Evolutionary conservation across 73 alveolate genomes (phyloP), one percentile per base, ranked within the genome.

Genomic region (Urostyla sp.): DNA sequence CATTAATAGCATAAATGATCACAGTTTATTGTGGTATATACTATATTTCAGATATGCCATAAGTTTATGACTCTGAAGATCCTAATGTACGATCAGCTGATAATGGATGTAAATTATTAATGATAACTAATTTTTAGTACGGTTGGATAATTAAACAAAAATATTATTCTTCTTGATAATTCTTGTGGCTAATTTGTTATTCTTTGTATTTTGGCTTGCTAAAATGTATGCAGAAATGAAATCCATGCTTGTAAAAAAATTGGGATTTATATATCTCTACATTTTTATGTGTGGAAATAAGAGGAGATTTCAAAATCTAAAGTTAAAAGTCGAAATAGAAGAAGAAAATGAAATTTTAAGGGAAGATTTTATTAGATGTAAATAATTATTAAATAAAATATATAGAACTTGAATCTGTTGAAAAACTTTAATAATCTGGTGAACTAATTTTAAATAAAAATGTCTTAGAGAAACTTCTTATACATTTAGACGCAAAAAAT

Each of bases 11-110:
- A 2, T 55, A 43, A 6, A 55, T 55, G 16, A 43, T 55, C 4
- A 55, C 72, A 55, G 30, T 55, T 24, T 55, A 26, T 46, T 55
- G 90, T 18, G 94, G 94, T 4, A 20, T 85, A 13, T 85, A 58
- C 30, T 85, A 49, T 44, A 55, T 87, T 0, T 27, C 87, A 3
- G 94, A 79, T 31, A 63, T 31, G 2, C n/a, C 54, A 21, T 15
- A 40, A 18, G 46, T 40, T n/a, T 28, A 27, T 3, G 80, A 66
- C 20, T 13, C 61, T 2, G 80, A 53, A 26, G 75, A 58, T 31
- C 21, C 54, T 13, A 21, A 21, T 10, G 20, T 44, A 3, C 34
- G 38, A 30, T 36, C 77, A 21, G 16, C 16, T 26, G 45, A 46
- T 55, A n/a, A n/a, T n/a, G n/a, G n/a, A n/a, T n/a, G n/a, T n/a